Evolutionary conservation across 225 moss, liverwort and hornwort species (phyloP).

Genomic region (Marchantia polymorpha): DNA sequence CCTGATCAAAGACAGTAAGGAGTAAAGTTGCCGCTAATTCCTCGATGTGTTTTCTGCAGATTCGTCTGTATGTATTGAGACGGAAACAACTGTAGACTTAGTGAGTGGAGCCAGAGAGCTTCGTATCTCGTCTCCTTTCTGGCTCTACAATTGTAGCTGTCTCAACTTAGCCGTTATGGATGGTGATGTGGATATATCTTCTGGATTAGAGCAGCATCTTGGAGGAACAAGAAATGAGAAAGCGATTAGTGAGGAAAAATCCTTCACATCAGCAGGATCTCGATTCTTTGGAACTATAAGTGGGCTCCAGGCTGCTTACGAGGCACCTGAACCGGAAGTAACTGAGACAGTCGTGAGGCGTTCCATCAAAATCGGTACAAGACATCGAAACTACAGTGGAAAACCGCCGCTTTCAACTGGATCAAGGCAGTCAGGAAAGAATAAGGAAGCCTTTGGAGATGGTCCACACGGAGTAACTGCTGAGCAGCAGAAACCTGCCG

Average conservation of each 20-base stretch:
- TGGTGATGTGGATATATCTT: slow-evolving; percentile 77
- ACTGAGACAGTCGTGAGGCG: slow-evolving; percentile 32
- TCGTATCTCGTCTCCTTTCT: slow-evolving; percentile 81
- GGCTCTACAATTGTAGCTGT: slow-evolving; percentile 84
- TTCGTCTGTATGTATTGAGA: slow-evolving; percentile 64
- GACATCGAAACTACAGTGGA: not conserved
- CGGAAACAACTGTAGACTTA: slow-evolving; percentile 58
- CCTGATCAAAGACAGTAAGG: not conserved
- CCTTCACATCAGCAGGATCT: slow-evolving; percentile 44
- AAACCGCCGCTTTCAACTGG: not conserved
- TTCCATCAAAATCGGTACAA: slow-evolving; percentile 17
- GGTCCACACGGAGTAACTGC: slow-evolving; percentile 30
- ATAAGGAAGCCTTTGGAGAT: slow-evolving; percentile 26
- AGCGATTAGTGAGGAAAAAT: slow-evolving; percentile 45
- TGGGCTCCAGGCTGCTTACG: slow-evolving; percentile 37
- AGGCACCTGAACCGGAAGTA: slow-evolving; percentile 22
- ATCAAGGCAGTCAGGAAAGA: slow-evolving; percentile 6
- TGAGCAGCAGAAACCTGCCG: slow-evolving; percentile 31
- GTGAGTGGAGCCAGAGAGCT: slow-evolving; percentile 76
- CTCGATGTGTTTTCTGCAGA: slow-evolving; percentile 42
- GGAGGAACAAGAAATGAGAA: slow-evolving; percentile 39
- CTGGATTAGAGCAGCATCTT: slow-evolving; percentile 63
- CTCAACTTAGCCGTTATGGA: slow-evolving; percentile 75
- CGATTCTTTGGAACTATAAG: slow-evolving; percentile 33
- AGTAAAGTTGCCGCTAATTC: not conserved